phyloP scores from a whole-genome alignment of 1,284 basidiomycete species.

The Ganoderma sinense region DNA sequence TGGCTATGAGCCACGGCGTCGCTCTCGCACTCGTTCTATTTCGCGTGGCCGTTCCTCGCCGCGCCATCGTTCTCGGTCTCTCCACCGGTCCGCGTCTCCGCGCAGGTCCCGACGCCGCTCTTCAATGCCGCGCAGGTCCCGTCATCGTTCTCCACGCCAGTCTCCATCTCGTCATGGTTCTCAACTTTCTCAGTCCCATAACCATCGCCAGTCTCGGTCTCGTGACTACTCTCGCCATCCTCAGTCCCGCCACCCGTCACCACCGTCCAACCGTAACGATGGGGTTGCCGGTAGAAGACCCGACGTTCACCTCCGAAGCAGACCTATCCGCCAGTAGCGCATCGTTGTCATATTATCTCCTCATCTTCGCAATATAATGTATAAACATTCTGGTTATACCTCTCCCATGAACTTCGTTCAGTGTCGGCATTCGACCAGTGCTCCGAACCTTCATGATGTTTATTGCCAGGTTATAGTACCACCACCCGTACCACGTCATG shows the following conservation, averaged over 20 bases:
- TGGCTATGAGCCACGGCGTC: not conserved
- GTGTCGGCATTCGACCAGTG: not conserved
- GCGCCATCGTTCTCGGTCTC: not conserved
- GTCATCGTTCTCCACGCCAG: not conserved
- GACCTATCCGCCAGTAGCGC: constrained; percentile 1
- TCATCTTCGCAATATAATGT: not conserved
- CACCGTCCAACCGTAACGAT: not conserved
- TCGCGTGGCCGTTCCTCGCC: constrained; percentile 1
- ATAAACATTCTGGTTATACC: not conserved
- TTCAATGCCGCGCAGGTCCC: not conserved
- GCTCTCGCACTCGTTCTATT: not conserved
- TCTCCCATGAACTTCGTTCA: not conserved
- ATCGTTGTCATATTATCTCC: not conserved
- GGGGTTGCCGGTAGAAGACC: not conserved
- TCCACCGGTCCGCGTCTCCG: not conserved
- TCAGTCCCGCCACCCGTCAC: not conserved
- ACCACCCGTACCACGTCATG: constrained; percentile 8
- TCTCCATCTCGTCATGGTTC: not conserved
- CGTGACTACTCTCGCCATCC: not conserved
- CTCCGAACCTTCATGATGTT: not conserved
- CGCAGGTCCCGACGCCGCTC: not conserved
- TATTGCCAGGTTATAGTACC: constrained; percentile 17
- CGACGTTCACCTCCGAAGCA: not conserved
- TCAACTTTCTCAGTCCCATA: not conserved
- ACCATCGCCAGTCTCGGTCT: not conserved